Evolutionary conservation across 176 grass and related monocot genomes (phyloP), one percentile per base, ranked within the genome.

Genomic region (Oryza punctata): DNA sequence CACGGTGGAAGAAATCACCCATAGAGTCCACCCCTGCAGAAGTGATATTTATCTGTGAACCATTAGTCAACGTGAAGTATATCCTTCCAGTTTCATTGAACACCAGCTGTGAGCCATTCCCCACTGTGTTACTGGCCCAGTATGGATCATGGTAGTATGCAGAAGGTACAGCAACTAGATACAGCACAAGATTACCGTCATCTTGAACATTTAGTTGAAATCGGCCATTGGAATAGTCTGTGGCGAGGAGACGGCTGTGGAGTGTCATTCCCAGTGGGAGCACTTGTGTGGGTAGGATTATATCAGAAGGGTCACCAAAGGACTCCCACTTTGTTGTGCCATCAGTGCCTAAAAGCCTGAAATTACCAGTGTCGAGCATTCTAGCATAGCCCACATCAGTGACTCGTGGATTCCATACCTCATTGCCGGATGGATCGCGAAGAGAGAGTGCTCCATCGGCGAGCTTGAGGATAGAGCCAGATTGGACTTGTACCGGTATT

Each of bases 31-130:
- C 79, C 10, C 11, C 47, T 43, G 79, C 49, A 21, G 30, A 70
- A 70, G 33, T 81, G 33, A 81, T 61, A 10, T 28, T 81, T 15
- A 43, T 6, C 23, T 61, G 49, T 43, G 49, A 43, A 3, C 33
- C 67, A 70, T 81, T 70, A 3, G 0, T 59, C 47, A n/a, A 1
- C 6, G 50, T 1, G 18, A 63, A 63, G 24, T 82, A 82, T 28
- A 82, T n/a, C 45, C 29, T 81, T 15, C 79, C 79, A 0, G 79
- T 72, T 43, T 60, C 79, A 28, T 81, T 81, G 79, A 81, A 81
- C 23, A 81, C 79, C 79, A 81, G 26, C 67, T n/a, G 32, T 45
- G 68, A 30, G 52, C 79, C 79, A 12, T 82, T 82, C 6, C 35
- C 35, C 41, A 15, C 50, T 44, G 79, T 72, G 21, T 18, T 1